Conservation (phyloP, 257 asterid genomes). For the Przewalskia tangutica region DNA sequence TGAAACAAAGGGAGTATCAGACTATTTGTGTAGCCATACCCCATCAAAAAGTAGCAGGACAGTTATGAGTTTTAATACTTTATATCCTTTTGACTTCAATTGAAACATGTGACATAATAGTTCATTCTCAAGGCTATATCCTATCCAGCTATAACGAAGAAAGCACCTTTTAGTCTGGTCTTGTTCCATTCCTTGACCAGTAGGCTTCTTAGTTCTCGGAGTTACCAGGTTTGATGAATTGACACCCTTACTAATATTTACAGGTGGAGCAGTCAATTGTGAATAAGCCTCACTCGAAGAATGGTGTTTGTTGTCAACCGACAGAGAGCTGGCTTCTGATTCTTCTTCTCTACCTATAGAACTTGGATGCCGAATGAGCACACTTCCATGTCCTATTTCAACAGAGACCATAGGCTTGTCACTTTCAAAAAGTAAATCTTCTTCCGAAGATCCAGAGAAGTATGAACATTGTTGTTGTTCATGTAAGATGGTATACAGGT, state of each 20-base stretch:
- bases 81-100: not conserved
- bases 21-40: not conserved
- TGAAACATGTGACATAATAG: not conserved
- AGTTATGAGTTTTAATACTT: not conserved
- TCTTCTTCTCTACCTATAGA: slow-evolving; percentile 78
- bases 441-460: slow-evolving; percentile 82
- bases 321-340: slow-evolving; percentile 95
- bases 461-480: slow-evolving; percentile 66
- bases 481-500: slow-evolving; percentile 78
- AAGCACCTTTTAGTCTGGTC: slow-evolving; percentile 62
- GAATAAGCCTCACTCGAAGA: slow-evolving; percentile 38
- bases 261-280: slow-evolving; percentile 30
- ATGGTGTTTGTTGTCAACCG: slow-evolving; percentile 63
- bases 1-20: not conserved
- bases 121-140: not conserved
- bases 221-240: slow-evolving; percentile 12
- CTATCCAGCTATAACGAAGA: not conserved
- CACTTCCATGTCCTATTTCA: slow-evolving; percentile 98
- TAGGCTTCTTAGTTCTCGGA: slow-evolving; percentile 45
- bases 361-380: slow-evolving; percentile 86
- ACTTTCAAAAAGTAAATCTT: slow-evolving; percentile 77
- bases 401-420: slow-evolving; percentile 93
- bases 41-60: not conserved
- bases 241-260: slow-evolving; percentile 27
- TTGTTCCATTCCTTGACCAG: slow-evolving; percentile 26